Evolutionary conservation across 176 grass and related monocot species (phyloP).

Genomic region (Thalia dealbata): DNA sequence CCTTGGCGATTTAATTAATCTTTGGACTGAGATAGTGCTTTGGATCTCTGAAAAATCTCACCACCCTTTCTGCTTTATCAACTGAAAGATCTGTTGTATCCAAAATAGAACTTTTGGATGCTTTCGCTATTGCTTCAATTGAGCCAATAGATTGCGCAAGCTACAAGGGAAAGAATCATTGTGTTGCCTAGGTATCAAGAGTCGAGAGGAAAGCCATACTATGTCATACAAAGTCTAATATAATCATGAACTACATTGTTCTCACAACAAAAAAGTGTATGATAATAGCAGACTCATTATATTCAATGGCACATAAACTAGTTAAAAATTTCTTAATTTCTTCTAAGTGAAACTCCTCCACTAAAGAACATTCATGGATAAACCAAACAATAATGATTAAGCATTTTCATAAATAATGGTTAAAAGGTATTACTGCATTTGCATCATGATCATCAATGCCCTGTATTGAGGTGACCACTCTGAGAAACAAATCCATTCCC

Average conservation of each 20-base stretch:
- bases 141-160: conserved; percentile 75
- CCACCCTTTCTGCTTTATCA: conserved; percentile 63
- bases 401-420: background rate
- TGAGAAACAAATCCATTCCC: conserved; percentile 53
- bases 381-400: background rate
- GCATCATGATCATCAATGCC: conserved; percentile 76
- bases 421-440: conserved; percentile 42
- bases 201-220: background rate
- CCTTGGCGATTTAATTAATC: conserved; percentile 36
- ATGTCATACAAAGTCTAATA: background rate
- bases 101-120: conserved; percentile 52
- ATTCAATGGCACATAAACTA: background rate
- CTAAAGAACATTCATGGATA: background rate
- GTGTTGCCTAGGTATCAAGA: background rate
- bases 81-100: conserved; percentile 83
- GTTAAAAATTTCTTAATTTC: background rate
- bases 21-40: conserved; percentile 69
- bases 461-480: conserved; percentile 67
- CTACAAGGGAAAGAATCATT: conserved; percentile 28
- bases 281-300: background rate
- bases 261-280: background rate
- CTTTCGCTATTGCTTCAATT: conserved; percentile 72
- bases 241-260: background rate
- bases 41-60: conserved; percentile 80
- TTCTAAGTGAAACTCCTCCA: background rate